Base-by-base conservation (phyloP, 805 yeast species). In the Candida andamanensis region DNA sequence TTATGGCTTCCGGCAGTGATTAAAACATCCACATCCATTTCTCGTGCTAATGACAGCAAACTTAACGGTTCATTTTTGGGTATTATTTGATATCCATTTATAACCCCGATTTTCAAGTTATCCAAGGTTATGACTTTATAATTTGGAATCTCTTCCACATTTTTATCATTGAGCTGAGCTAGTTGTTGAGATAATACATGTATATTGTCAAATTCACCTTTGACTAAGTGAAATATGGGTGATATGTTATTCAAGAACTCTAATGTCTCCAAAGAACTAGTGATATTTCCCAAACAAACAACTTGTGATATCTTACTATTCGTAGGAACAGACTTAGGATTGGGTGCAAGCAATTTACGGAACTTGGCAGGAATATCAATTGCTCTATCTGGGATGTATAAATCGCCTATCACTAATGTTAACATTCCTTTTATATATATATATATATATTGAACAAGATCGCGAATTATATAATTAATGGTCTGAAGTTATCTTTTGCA, bases 1-100 rank as follows among this genome's bases (percentile, higher is more conserved):
- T 78, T 76, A 53, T 86, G 95, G 2, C 95, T 82, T 0, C 95
- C 95, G 10, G 97, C 97, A 83, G 92, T 86, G 10, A 92, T 67
- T 43, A 92, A 63, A 4, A 92, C 74, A 56, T 92, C 97, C 24
- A 85, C 97, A 52, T 89, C 94, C 68, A 89, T 69, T 58, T 86
- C 86, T 39, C 98, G 70, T 1, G 97, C 96, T 38, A 83, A 71
- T 1, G 84, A 74, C 39, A 85, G 66, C 33, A 92, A 64, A 29
- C 94, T 79, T 46, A 89, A 74, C 3, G 96, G 95, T 50, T 92
- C 97, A 28, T 77, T 78, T 38, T 78, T 76, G 1, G 98, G 97
- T 6, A 89, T 80, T 2, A 87, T 66, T 17, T 81, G 80, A 54
- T 78, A 80, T 5, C 97, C 96, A 46, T 85, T 80, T 10, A 90